Percentiles rank a stretch among this genome's conserved stretches.
Conservation (phyloP, 2,329 filamentous ascomycete genomes). For the Geosmithia putterillii region DNA sequence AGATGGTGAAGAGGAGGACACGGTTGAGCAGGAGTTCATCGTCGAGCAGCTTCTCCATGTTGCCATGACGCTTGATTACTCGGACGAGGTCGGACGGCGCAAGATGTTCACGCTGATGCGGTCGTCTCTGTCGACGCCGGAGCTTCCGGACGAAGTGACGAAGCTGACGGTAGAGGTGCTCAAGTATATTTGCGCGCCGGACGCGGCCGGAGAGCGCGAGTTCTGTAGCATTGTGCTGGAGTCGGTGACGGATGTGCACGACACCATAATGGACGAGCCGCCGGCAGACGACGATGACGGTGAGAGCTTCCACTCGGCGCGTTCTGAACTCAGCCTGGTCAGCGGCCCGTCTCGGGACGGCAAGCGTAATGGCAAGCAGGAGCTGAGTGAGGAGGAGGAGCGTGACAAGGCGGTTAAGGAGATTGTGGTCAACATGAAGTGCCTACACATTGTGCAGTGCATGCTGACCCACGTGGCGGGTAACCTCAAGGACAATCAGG, state of each 20-base stretch:
- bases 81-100: slow-evolving; percentile 87
- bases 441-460: slow-evolving; percentile 91
- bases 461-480: slow-evolving; percentile 91
- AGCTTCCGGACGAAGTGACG: slow-evolving; percentile 85
- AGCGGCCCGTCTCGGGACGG: slow-evolving; percentile 38
- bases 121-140: slow-evolving; percentile 72
- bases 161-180: slow-evolving; percentile 76
- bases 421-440: slow-evolving; percentile 97
- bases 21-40: slow-evolving; percentile 85
- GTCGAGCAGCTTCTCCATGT: slow-evolving; percentile 93
- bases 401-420: slow-evolving; percentile 71
- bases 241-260: slow-evolving; percentile 91
- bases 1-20: slow-evolving; percentile 67
- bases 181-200: slow-evolving; percentile 68
- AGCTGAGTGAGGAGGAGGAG: slow-evolving; percentile 51
- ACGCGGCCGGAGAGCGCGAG: slow-evolving; percentile 63
- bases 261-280: slow-evolving; percentile 71
- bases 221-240: slow-evolving; percentile 82
- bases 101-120: slow-evolving; percentile 93
- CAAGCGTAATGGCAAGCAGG: slow-evolving; percentile 26
- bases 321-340: slow-evolving; percentile 66
- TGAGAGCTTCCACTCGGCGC: slow-evolving; percentile 85
- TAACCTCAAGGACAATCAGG: slow-evolving; percentile 76
- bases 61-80: slow-evolving; percentile 83
- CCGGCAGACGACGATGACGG: slow-evolving; percentile 41